These are phyloP conservation scores for Xylariomycetidae sp. DNA, from an alignment of 2,329 filamentous ascomycete genomes.

Conservation along the genomic window DNA sequence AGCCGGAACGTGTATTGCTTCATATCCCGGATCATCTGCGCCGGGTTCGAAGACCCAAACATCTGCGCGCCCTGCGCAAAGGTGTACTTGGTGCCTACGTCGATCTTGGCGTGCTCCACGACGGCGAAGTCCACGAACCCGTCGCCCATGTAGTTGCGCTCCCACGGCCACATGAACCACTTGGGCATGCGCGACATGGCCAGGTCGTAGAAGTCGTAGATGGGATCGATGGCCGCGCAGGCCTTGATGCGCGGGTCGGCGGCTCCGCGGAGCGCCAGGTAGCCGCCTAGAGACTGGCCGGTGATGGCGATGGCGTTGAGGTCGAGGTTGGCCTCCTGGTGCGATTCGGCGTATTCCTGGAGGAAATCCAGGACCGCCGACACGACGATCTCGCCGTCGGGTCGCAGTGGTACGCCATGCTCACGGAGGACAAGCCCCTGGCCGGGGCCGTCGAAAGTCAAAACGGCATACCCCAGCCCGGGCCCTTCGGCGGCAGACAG, in stretches of 20 bases:
- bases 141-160: background rate
- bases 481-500: slow-evolving; percentile 12
- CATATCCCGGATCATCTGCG: background rate
- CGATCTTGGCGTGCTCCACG: background rate
- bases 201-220: slow-evolving; percentile 2
- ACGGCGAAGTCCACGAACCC: background rate
- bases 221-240: slow-evolving; percentile 8
- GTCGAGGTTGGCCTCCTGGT: slow-evolving; percentile 19
- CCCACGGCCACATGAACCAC: background rate
- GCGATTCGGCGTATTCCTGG: too few species aligned
- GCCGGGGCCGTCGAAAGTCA: slow-evolving; percentile 35
- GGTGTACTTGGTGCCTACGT: background rate
- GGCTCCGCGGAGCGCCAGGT: slow-evolving; percentile 10
- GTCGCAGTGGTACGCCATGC: slow-evolving; percentile 14
- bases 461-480: slow-evolving; percentile 29
- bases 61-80: background rate
- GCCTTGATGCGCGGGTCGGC: slow-evolving; percentile 8
- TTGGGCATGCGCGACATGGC: background rate
- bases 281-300: slow-evolving; percentile 9
- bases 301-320: slow-evolving; percentile 18
- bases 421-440: slow-evolving; percentile 27
- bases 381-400: slow-evolving; percentile 24
- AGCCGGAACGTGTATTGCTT: background rate
- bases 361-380: slow-evolving; percentile 16
- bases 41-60: background rate